Base-by-base conservation (phyloP, 495 filamentous ascomycete species). In the Schizothecium vesticola region DNA sequence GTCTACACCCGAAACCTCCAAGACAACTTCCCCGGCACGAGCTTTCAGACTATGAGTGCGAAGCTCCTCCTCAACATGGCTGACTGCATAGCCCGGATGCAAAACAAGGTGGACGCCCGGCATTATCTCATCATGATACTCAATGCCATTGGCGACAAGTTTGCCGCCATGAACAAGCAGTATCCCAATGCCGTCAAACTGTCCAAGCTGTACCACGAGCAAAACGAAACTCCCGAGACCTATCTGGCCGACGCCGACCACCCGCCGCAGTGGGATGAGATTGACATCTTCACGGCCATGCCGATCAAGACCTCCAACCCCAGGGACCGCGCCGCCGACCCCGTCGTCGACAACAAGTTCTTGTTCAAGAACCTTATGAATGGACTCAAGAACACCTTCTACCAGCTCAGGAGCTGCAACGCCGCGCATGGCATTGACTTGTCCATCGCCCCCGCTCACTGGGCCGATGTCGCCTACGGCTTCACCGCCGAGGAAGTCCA, bases 31-130 rank as follows among this genome's bases (percentile, higher is more conserved):
- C 96, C 96, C 2, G 96, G 96, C 16, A 98, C 96, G 5, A 98
- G 95, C 77, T 99, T 98, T 76, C 96, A 99, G 77, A 99, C 96
- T 0, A 99, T 99, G 96, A 98, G 95, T 73, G 96, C 96, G 3
- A 99, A 98, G 76, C 82, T 99, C 3, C 81, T 99, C 3, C 80
- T 99, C 63, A 99, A 99, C 77, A 92, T 99, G 91, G 95, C 95
- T 0, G 96, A 98, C 73, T 94, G 91, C 77, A 99, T 99, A 71
- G 92, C 94, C 0, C 92, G 90, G 75, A 83, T 99, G 64, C 89
- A 88, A 19, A 89, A 97, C 73, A 98, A 97, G 78, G 87, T 88
- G 25, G 94, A 98, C 76, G 95, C 94, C 29, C 89, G 96, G 19
- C 93, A 97, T 76, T 97, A 97, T 78, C 79, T 99, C 67, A 92